Base-by-base conservation (phyloP, 495 filamentous ascomycete genomes). In the Penicillium simplicissimum region DNA sequence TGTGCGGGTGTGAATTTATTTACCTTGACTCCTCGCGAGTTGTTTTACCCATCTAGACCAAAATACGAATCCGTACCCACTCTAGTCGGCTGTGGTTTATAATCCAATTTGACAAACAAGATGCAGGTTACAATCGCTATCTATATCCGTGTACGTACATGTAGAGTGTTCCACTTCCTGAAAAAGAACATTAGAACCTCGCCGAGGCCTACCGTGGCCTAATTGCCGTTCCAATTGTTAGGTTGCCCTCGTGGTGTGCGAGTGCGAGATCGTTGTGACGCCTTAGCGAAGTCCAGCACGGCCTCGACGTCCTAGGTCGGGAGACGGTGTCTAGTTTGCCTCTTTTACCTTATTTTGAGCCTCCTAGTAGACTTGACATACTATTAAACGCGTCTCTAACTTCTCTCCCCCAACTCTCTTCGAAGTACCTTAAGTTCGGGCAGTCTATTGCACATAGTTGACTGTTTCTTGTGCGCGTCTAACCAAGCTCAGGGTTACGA, bases 271-370 rank as follows among this genome's bases (percentile, higher is more conserved):
- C 66, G 54, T 34, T 71, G 64, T 58, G 66, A 73, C 53, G 63
- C 67, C 63, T 75, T 61, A 4, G 66, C 65, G 42, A 73, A 75
- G 67, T 73, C 70, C 40, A 75, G 28, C 28, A 69, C 60, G 33
- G 68, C 65, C 28, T 64, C 33, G 21, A 72, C 63, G 62, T 70
- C 47, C 60, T 72, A 14, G 57, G 47, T 10, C 64, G 31, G 33
- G 61, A 72, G 62, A 60, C 60, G 51, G n/a, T 71, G 57, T 64
- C 60, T 62, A 51, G 53, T 56, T 64, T 70, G 64, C 63, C 67
- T 70, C 57, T 65, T 65, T 66, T 61, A 62, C 63, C 68, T 75
- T 65, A 1, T 1, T 36, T 55, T 55, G 53, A 60, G 47, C 66
- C 64, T 70, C 67, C 67, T 38, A 75, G 57, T 60, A 71, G 63